Evolutionary conservation across 805 yeast species (phyloP).

Genomic region (Yarrowia sp.): DNA sequence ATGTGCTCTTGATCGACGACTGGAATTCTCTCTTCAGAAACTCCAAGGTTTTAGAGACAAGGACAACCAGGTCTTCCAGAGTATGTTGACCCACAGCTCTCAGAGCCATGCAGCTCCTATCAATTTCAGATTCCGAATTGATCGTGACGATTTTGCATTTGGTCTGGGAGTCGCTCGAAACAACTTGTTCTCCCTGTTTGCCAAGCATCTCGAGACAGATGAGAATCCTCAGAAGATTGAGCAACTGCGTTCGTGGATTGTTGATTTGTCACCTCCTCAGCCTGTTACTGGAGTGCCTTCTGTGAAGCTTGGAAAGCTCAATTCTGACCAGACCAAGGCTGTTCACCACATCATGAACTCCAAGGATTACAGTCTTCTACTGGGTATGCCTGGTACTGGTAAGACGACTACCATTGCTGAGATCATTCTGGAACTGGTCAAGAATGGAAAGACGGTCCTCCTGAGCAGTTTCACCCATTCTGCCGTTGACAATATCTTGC

Average conservation of each 20-base stretch:
- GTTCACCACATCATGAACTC: constrained; percentile 68
- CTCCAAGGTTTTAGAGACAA: constrained; percentile 54
- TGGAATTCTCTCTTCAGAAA: constrained; percentile 55
- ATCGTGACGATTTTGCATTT: constrained; percentile 76
- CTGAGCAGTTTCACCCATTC: constrained; percentile 91
- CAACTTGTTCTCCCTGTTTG: constrained; percentile 73
- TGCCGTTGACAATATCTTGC: constrained; percentile 90
- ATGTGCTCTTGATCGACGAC: constrained; percentile 61
- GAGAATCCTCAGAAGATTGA: constrained; percentile 55
- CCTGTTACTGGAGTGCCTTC: constrained; percentile 46
- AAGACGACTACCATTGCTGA: constrained; percentile 89
- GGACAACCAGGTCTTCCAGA: constrained; percentile 59
- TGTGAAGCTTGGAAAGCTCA: constrained; percentile 53
- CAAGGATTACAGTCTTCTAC: constrained; percentile 75
- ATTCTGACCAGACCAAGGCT: constrained; percentile 75
- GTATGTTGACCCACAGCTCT: constrained; percentile 52
- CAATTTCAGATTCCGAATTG: constrained; percentile 63
- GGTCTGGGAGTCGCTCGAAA: constrained; percentile 79
- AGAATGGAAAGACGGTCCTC: constrained; percentile 69
- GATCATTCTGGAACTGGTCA: constrained; percentile 66
- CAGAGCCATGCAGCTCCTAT: constrained; percentile 38
- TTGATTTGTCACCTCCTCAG: constrained; percentile 60
- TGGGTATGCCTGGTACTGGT: constrained; percentile 99
- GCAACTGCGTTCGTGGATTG: constrained; percentile 55
- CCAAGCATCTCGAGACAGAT: constrained; percentile 42